These are phyloP conservation scores for Zygoascus flipseniorum DNA, from an alignment of 805 yeast species.

Conservation along the genomic window DNA sequence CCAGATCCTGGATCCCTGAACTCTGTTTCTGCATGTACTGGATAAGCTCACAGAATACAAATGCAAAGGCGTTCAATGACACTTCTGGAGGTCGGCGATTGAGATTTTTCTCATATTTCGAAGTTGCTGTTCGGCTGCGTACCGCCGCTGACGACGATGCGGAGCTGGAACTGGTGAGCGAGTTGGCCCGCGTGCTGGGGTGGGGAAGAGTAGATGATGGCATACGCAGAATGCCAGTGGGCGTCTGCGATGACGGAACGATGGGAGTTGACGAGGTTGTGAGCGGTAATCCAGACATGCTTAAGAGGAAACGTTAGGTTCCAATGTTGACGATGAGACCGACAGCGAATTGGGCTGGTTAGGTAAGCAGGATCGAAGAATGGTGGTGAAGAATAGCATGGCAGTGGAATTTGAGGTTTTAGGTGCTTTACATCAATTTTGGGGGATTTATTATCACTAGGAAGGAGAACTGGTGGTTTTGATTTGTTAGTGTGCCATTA, in stretches of 20 bases:
- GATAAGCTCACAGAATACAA: slow-evolving; percentile 61
- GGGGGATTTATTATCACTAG: not conserved
- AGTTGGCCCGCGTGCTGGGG: slow-evolving; percentile 13
- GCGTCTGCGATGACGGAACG: slow-evolving; percentile 18
- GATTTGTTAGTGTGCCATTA: not conserved
- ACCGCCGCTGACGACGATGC: slow-evolving; percentile 1
- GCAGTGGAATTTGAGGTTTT: not conserved
- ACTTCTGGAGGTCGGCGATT: slow-evolving; percentile 61
- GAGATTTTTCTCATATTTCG: slow-evolving; percentile 50
- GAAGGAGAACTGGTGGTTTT: not conserved
- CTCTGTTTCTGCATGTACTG: slow-evolving; percentile 54
- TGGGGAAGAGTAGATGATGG: slow-evolving; percentile 28
- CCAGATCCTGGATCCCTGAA: slow-evolving; percentile 48
- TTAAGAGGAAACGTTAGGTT: not conserved
- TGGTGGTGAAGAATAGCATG: not conserved
- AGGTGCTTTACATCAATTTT: not conserved
- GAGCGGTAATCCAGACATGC: not conserved
- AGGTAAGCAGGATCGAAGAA: no score
- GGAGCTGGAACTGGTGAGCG: not conserved
- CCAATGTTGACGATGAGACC: not conserved
- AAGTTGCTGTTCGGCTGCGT: slow-evolving; percentile 1
- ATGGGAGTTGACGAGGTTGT: slow-evolving; percentile 16
- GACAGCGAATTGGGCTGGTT: no score
- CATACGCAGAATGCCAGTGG: slow-evolving; percentile 31
- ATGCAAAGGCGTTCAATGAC: slow-evolving; percentile 57